Evolutionary conservation across 139 green algal genomes (phyloP).

Genomic region (Chlorella sorokiniana): DNA sequence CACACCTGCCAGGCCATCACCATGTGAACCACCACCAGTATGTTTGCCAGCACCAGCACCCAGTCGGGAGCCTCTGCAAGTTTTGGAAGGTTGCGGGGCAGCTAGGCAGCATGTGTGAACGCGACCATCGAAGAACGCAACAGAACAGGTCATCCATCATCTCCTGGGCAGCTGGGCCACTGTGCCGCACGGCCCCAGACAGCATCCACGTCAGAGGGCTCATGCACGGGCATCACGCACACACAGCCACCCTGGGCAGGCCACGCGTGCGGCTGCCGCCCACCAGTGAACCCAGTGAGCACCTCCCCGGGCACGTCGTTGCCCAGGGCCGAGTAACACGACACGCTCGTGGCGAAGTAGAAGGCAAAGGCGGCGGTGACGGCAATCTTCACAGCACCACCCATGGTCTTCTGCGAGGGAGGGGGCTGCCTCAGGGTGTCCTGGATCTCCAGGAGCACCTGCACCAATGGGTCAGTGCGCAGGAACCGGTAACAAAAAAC

Average conservation of each 20-base stretch:
- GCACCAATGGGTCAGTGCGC: no score
- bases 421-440: conserved; percentile 39
- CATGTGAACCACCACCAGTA: conserved; percentile 14
- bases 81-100: no score
- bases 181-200: no score
- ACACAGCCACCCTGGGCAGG: no score
- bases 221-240: no score
- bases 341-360: conserved; percentile 1
- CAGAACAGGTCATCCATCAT: no score
- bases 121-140: no score
- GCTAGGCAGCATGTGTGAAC: no score
- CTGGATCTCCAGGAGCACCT: conserved; percentile 44
- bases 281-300: background rate
- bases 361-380: conserved; percentile 3
- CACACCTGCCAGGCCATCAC: background rate
- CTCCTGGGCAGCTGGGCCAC: no score
- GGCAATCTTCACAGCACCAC: background rate
- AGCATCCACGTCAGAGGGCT: no score
- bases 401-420: background rate
- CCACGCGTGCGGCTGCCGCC: no score
- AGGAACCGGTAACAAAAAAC: no score
- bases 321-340: conserved; percentile 6
- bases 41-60: conserved; percentile 11
- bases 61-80: conserved; percentile 17
- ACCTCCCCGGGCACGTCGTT: conserved; percentile 15